Evolutionary conservation across 108 stramenopile species (phyloP).

Genomic region (Conticribra weissflogii): DNA sequence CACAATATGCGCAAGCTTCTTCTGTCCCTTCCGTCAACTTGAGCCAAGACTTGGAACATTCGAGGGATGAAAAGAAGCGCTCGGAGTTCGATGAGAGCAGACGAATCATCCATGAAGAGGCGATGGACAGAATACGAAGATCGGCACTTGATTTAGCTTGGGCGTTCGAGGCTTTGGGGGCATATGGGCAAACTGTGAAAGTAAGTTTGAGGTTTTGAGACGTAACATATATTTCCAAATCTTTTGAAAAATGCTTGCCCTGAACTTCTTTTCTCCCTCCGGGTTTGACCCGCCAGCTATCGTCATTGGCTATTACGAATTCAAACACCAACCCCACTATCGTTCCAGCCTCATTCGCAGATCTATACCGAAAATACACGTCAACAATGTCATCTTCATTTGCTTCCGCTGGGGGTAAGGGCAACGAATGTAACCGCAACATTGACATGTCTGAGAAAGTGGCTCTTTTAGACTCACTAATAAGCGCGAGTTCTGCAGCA

Average conservation of each 20-base stretch:
- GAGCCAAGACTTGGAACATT: neutral
- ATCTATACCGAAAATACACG: slow-evolving; percentile 57
- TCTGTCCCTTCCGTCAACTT: slow-evolving; percentile 6
- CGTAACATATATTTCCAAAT: neutral
- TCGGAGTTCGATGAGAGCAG: neutral
- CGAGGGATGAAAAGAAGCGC: neutral
- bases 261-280: no score
- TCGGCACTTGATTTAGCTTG: slow-evolving; percentile 70
- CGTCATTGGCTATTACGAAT: neutral
- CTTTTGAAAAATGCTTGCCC: no score
- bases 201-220: slow-evolving; percentile 23
- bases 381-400: slow-evolving; percentile 35
- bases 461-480: slow-evolving; percentile 32
- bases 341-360: slow-evolving; percentile 42
- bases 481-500: slow-evolving; percentile 15
- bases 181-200: slow-evolving; percentile 62
- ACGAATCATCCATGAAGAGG: slow-evolving; percentile 24
- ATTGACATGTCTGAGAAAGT: no score
- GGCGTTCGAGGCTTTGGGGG: slow-evolving; percentile 75
- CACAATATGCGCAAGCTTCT: slow-evolving; percentile 51
- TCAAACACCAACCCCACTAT: neutral
- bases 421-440: no score
- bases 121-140: slow-evolving; percentile 51
- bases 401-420: slow-evolving; percentile 34
- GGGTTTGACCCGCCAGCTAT: no score